Evolutionary conservation across 495 filamentous ascomycete species (phyloP).

Genomic region (Amphirosellinia nigrospora): DNA sequence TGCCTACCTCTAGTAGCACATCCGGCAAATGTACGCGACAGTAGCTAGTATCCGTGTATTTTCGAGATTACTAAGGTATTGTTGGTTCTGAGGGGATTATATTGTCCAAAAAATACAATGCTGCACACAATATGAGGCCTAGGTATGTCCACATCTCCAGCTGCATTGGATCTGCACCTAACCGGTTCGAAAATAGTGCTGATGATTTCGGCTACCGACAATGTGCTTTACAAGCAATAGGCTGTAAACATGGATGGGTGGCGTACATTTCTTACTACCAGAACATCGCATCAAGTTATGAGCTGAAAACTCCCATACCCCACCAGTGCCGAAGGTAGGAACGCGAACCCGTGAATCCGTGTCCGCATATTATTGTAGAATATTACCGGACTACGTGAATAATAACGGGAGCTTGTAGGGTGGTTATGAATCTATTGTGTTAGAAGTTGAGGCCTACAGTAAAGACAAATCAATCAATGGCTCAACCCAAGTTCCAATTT

Average conservation of each 20-base stretch:
- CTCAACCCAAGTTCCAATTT: background rate
- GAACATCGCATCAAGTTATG: background rate
- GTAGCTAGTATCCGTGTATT: background rate
- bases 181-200: background rate
- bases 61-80: background rate
- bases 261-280: background rate
- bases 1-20: background rate
- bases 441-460: too few species aligned
- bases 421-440: too few species aligned
- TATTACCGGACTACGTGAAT: background rate
- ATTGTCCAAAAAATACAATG: conserved; percentile 4
- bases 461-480: too few species aligned
- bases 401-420: background rate
- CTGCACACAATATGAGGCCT: background rate
- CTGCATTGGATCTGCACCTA: background rate
- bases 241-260: background rate
- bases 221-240: background rate
- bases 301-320: too few species aligned
- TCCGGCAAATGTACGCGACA: background rate
- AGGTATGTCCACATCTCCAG: background rate
- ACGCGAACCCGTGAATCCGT: background rate
- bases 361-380: background rate
- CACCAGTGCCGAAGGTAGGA: too few species aligned
- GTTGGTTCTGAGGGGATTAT: too few species aligned
- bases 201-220: background rate